Conservation (phyloP, 2,329 filamentous ascomycete genomes). For the Botrytis deweyae region DNA sequence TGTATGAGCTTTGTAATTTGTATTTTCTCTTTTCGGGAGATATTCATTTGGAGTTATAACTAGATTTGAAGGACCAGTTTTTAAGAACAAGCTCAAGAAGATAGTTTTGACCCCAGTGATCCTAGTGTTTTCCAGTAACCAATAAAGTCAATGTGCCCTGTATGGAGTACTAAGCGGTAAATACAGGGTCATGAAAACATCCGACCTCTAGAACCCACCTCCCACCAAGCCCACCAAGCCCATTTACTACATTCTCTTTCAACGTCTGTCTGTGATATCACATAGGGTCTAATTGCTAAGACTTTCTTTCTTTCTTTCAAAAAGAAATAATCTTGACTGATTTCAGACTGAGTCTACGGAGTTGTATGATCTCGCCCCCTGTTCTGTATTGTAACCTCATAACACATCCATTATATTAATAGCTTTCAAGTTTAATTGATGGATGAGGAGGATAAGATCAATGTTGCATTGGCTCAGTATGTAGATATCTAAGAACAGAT, state of each 20-base stretch:
- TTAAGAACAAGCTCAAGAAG: slow-evolving; percentile 12
- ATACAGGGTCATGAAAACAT: not conserved
- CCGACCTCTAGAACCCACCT: not conserved
- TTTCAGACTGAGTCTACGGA: slow-evolving; percentile 11
- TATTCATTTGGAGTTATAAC: slow-evolving; percentile 15
- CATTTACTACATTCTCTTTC: not conserved
- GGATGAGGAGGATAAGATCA: not conserved
- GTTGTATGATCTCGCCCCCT: not conserved
- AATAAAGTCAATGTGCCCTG: not conserved
- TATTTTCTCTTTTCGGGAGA: not conserved
- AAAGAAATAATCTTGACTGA: not conserved
- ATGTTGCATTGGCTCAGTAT: slow-evolving; percentile 11
- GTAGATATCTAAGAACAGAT: not conserved
- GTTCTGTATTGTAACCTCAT: not conserved
- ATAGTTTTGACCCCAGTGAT: not conserved
- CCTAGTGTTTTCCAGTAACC: not conserved
- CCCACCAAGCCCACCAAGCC: slow-evolving; percentile 1
- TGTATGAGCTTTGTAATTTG: not conserved
- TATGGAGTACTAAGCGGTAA: not conserved
- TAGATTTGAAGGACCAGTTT: not conserved
- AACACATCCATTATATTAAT: not conserved
- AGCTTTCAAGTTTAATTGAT: not conserved
- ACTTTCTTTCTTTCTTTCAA: not conserved
- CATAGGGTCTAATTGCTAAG: not conserved
- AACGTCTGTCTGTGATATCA: slow-evolving; percentile 5